Evolutionary conservation across 495 filamentous ascomycete species (phyloP).

Genomic region (Cryomyces antarcticus): DNA sequence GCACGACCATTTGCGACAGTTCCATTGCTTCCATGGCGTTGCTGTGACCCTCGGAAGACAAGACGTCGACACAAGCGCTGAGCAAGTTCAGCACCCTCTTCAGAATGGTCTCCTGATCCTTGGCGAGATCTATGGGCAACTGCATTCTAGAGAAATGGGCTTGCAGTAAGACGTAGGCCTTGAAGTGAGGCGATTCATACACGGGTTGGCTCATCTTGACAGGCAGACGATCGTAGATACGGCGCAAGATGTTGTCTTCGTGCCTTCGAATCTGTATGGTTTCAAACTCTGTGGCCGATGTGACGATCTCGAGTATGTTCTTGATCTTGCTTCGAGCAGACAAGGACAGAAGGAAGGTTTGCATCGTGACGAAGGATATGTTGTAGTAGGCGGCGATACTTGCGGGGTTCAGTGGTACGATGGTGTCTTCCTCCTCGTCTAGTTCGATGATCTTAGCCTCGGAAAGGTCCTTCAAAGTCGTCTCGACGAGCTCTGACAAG

Average conservation of each 20-base stretch:
- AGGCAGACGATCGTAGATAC: conserved; percentile 83
- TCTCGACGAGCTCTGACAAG: conserved; percentile 88
- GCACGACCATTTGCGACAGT: conserved; percentile 97
- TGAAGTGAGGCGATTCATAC: conserved; percentile 94
- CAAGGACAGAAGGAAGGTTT: conserved; percentile 95
- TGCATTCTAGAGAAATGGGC: conserved; percentile 97
- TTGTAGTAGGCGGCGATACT: conserved; percentile 99
- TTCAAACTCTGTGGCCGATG: conserved; percentile 92
- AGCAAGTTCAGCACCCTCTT: conserved; percentile 72
- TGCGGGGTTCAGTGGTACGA: conserved; percentile 77
- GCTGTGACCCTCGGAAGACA: conserved; percentile 86
- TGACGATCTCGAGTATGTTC: conserved; percentile 90
- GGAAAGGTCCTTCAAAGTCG: conserved; percentile 71
- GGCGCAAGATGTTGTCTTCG: conserved; percentile 70
- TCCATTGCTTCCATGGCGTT: conserved; percentile 99
- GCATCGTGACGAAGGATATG: conserved; percentile 98
- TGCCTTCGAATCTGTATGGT: conserved; percentile 85
- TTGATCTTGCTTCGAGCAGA: conserved; percentile 79
- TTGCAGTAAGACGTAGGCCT: conserved; percentile 87
- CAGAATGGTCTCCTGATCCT: conserved; percentile 82
- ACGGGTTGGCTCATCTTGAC: conserved; percentile 78
- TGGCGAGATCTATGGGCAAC: conserved; percentile 86
- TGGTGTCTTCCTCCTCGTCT: conserved; percentile 87
- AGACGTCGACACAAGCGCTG: conserved; percentile 81
- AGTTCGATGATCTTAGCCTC: conserved; percentile 93